A percentile compares a stretch with the other conserved stretches of the same genome.
phyloP scores from a whole-genome alignment of 2,329 filamentous ascomycete species.

The Curvularia sp. region DNA sequence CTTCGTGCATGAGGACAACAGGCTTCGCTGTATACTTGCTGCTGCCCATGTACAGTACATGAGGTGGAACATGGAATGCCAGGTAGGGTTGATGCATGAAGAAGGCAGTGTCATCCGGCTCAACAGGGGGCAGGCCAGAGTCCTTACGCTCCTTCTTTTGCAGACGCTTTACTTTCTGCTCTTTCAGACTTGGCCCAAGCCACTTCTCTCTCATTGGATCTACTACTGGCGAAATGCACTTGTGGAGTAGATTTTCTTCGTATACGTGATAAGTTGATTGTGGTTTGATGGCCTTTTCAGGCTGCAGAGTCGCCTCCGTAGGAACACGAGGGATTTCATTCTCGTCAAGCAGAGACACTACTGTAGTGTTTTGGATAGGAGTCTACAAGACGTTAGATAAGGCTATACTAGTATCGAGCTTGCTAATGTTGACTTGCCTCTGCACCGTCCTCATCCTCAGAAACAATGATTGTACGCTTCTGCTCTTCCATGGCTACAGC shows the following conservation, averaged over 20 bases:
- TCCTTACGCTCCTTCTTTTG: slow-evolving; percentile 20
- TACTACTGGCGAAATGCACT: neutral
- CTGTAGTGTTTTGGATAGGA: neutral
- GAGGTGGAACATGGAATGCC: slow-evolving; percentile 40
- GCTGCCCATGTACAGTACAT: slow-evolving; percentile 35
- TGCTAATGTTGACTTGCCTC: neutral
- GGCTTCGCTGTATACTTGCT: slow-evolving; percentile 23
- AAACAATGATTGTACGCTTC: neutral
- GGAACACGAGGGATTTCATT: neutral
- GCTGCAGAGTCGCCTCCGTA: neutral
- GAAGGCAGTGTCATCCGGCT: slow-evolving; percentile 26
- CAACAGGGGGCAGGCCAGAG: slow-evolving; percentile 5
- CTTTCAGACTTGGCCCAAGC: slow-evolving; percentile 15
- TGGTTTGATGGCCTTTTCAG: neutral
- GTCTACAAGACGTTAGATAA: neutral
- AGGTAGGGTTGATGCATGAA: slow-evolving; percentile 44
- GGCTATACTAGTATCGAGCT: too few species aligned
- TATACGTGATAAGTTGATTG: slow-evolving; percentile 9
- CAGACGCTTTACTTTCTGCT: slow-evolving; percentile 18
- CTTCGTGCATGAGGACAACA: slow-evolving; percentile 36
- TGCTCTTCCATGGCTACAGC: neutral
- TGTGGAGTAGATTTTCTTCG: neutral
- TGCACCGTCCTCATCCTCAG: neutral
- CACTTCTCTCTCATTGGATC: neutral
- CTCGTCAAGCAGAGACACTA: neutral